These are phyloP conservation scores for Scortechinia acanthostroma DNA, from an alignment of 2,329 filamentous ascomycete species.

Conservation along the genomic window DNA sequence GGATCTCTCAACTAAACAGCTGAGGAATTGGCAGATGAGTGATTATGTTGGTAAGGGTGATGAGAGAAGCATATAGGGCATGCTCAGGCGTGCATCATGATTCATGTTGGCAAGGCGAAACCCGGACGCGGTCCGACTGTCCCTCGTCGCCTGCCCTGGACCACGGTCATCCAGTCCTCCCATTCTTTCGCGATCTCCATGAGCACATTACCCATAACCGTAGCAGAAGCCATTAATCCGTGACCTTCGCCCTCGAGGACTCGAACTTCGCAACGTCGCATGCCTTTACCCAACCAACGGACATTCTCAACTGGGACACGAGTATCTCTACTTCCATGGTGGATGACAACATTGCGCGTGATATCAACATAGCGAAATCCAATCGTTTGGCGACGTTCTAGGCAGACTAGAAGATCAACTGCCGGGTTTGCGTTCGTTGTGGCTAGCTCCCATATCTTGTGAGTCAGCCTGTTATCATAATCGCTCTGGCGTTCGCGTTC, in stretches of 20 bases:
- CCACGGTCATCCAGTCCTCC: constrained; percentile 74
- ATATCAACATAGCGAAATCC: constrained; percentile 97
- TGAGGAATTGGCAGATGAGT: not conserved
- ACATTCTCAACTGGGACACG: constrained; percentile 93
- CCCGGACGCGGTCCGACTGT: constrained; percentile 4
- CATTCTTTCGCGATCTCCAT: constrained; percentile 92
- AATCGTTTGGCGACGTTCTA: constrained; percentile 84
- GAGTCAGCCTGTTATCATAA: constrained; percentile 81
- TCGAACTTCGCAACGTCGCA: constrained; percentile 86
- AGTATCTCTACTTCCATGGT: constrained; percentile 84
- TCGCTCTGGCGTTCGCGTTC: constrained; percentile 67
- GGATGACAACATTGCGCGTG: constrained; percentile 81
- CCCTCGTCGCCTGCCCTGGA: constrained; percentile 20
- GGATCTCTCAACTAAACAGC: too few relatives aligned
- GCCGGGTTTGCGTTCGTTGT: constrained; percentile 89
- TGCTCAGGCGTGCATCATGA: too few relatives aligned
- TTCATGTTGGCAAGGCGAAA: not conserved
- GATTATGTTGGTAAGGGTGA: too few relatives aligned
- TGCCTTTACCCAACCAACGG: constrained; percentile 85
- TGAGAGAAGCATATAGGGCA: too few relatives aligned
- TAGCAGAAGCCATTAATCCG: constrained; percentile 87
- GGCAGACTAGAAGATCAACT: constrained; percentile 82
- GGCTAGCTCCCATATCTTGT: constrained; percentile 88
- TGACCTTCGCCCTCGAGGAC: constrained; percentile 88
- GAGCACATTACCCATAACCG: constrained; percentile 87